Conservation (phyloP, 495 filamentous ascomycete species). For the Copromyces sp. region DNA sequence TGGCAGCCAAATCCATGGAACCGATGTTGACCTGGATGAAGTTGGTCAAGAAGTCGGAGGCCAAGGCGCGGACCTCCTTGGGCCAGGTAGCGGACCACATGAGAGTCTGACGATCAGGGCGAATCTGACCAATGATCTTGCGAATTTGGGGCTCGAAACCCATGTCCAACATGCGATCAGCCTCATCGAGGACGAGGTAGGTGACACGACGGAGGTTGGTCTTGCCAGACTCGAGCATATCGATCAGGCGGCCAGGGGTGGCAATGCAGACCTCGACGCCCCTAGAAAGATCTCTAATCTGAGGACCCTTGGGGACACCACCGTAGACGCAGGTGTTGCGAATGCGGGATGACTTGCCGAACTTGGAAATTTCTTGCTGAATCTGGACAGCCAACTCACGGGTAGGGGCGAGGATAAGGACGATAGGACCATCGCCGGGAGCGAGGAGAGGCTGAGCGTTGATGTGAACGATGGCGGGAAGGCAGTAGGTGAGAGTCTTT, state of each 20-base stretch:
- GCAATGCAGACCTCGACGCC: conserved; percentile 91
- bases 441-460: conserved; percentile 96
- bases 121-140: conserved; percentile 96
- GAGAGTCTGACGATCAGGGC: conserved; percentile 96
- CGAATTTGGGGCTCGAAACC: conserved; percentile 84
- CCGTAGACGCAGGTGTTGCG: conserved; percentile 99
- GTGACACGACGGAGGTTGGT: conserved; percentile 98
- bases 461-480: conserved; percentile 98
- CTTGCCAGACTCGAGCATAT: conserved; percentile 95
- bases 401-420: conserved; percentile 88
- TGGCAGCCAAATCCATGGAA: conserved; percentile 91
- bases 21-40: conserved; percentile 99
- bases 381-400: conserved; percentile 98
- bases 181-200: conserved; percentile 82
- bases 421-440: conserved; percentile 95
- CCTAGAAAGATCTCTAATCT: conserved; percentile 85
- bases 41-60: conserved; percentile 88
- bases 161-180: conserved; percentile 88
- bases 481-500: conserved; percentile 97
- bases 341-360: conserved; percentile 94
- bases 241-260: conserved; percentile 92
- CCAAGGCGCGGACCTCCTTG: conserved; percentile 93
- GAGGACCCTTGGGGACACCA: conserved; percentile 92
- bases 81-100: conserved; percentile 99
- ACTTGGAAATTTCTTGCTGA: conserved; percentile 89